Base-by-base conservation (phyloP, 2,329 filamentous ascomycete species). In the Gaeumannomyces sp. region DNA sequence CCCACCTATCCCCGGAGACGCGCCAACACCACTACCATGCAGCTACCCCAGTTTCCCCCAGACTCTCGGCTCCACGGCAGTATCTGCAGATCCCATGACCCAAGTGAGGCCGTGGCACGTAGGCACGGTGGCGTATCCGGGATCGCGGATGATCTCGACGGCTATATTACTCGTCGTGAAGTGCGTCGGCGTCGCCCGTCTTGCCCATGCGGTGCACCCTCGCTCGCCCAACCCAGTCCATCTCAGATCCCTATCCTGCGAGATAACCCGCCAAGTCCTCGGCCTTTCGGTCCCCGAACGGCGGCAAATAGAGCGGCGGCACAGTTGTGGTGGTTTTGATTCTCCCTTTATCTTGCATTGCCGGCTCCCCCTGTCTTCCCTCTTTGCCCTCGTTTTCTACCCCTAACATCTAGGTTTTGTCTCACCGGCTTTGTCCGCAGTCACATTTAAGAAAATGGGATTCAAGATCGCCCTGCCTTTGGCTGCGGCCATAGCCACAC, bases 401-500 rank as follows among this genome's bases (percentile, higher is more conserved):
- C 45, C 38, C 16, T 16, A 6, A 4, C 5, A 6, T 6, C 38
- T 6, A 19, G 38, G 38, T 45, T 45, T n/a, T 45, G 14, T 10
- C 45, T 53, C 45, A n/a, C 45, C 22, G 45, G 45, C 6, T 25
- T 53, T 25, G 2, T 53, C 19, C 19, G 3, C 22, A 10, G 4
- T 53, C 45, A 22, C 19, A 10, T 4, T 14, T 10, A 10, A 2
- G 6, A 67, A 57, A 58, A 73, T 73, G 71, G 65, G 65, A 66
- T 60, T 72, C 64, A 71, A 70, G 60, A 68, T 27, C 61, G 35
- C 71, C 14, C 50, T 73, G 1, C 22, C 45, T 25, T 22, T 53
- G 19, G 65, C 68, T 28, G 66, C 66, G 64, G 62, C 68, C 31
- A 61, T 73, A 66, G 70, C 70, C 8, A 68, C 69, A 29, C 64